phyloP scores from a whole-genome alignment of 1,139 yeast genomes.

The Nadsonia starkeyi-henricii region DNA sequence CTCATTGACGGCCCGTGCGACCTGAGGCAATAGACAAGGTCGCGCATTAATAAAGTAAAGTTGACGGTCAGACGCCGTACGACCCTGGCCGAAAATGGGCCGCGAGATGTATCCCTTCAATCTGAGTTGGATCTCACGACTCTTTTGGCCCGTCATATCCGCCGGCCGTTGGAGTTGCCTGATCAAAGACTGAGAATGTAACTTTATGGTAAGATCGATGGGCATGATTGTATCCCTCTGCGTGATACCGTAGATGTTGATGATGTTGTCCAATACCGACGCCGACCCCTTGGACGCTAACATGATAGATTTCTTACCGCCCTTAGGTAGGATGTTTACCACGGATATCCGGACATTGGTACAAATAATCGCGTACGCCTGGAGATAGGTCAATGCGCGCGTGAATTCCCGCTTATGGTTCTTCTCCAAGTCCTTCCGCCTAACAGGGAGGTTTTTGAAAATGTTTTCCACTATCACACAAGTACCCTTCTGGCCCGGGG shows the following conservation, averaged over 20 bases:
- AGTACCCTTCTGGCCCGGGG: constrained; percentile 37
- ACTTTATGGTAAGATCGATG: constrained; percentile 22
- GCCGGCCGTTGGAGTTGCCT: constrained; percentile 4
- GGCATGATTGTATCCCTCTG: constrained; percentile 44
- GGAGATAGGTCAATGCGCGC: constrained; percentile 47
- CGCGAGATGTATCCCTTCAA: constrained; percentile 55
- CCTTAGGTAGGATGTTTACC: constrained; percentile 35
- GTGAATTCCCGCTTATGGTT: constrained; percentile 59
- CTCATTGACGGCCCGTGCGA: constrained; percentile 55
- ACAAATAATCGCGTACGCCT: constrained; percentile 52
- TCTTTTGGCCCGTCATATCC: not conserved
- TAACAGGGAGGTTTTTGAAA: constrained; percentile 47
- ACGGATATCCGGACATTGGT: constrained; percentile 46
- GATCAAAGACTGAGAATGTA: constrained; percentile 8
- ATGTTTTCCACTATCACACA: constrained; percentile 33
- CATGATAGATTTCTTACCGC: constrained; percentile 29
- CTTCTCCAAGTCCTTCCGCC: constrained; percentile 55
- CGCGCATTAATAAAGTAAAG: constrained; percentile 57
- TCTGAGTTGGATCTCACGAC: constrained; percentile 4
- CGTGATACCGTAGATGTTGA: constrained; percentile 56
- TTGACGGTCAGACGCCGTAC: constrained; percentile 64
- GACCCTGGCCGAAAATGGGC: constrained; percentile 63
- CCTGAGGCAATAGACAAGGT: constrained; percentile 48
- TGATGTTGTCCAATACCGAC: constrained; percentile 38
- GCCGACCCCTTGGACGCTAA: constrained; percentile 34